A percentile compares a stretch with the other conserved stretches of the same genome.
Conservation (phyloP, 176 grass and related monocot genomes). For the Juncus inflexus region DNA sequence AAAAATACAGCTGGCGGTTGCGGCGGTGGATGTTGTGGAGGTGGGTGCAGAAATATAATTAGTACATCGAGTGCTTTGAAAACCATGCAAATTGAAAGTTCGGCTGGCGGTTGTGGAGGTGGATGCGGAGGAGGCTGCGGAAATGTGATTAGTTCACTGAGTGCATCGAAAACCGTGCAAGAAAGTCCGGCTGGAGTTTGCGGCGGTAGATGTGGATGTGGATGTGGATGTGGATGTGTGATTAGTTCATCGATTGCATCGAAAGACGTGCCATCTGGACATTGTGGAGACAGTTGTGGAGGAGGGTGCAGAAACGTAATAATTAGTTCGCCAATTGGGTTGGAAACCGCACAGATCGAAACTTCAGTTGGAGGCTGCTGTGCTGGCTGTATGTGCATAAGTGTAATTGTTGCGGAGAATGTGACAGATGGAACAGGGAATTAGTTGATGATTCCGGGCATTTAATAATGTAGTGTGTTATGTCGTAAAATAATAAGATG, state of each 20-base stretch:
- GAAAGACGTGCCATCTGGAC: constrained; percentile 17
- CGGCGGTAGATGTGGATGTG: not conserved
- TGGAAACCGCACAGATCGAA: not conserved
- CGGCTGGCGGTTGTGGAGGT: constrained; percentile 3
- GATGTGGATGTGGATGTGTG: not conserved
- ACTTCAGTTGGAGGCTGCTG: not conserved
- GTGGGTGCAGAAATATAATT: not conserved
- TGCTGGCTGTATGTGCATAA: too few relatives aligned
- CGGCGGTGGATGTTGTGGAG: not conserved
- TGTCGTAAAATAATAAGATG: too few relatives aligned
- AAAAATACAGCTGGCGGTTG: constrained; percentile 13
- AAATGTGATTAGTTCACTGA: not conserved
- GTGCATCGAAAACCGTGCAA: not conserved
- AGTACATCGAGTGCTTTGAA: not conserved
- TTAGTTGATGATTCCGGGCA: too few relatives aligned
- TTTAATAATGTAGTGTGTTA: too few relatives aligned
- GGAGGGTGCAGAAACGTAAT: constrained; percentile 16
- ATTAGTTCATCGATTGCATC: not conserved
- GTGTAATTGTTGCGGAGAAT: constrained; percentile 2
- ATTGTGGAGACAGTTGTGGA: constrained; percentile 20
- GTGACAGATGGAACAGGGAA: too few relatives aligned
- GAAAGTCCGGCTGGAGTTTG: constrained; percentile 9
- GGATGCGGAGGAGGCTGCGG: constrained; percentile 10
- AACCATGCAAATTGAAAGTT: not conserved
- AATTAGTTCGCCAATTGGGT: not conserved